Base-by-base conservation (phyloP, 148 eudicot species). In the Dysphania ambrosioides region DNA sequence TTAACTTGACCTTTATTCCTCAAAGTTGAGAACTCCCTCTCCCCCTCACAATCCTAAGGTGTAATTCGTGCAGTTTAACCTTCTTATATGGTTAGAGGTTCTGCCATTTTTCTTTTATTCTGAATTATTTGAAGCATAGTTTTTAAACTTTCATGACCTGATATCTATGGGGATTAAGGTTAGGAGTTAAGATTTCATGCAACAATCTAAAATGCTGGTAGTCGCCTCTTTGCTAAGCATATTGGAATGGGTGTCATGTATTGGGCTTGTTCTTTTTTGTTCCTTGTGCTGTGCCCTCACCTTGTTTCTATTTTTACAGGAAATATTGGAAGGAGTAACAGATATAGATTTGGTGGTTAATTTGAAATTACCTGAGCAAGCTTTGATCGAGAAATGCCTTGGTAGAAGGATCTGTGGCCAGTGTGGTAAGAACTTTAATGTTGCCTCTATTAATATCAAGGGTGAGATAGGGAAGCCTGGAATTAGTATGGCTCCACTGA, bases 321-420 rank as follows among this genome's bases (percentile, higher is more conserved):
- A 96, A 90, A 96, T 96, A 75, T 83, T 96, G 85, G 89, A 88
- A 83, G 95, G 93, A n/a, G 97, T 92, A 30, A 90, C 96, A 66
- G 90, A 90, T 71, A 92, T 96, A 72, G 97, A 89, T 65, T 83
- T 96, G 91, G 97, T 96, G 80, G 97, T 96, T 34, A 96, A 96
- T 78, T 81, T 96, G 68, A 96, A 80, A 83, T 86, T 96, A 35
- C 97, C 97, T n/a, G 97, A 96, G 82, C 80, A 75, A 66, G 97
- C 90, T 44, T 47, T 96, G 82, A 42, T 96, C 31, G 97, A 96
- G 75, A 96, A 96, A 86, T 96, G 99, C 85, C 91, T 96, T 62
- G 99, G 99, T 15, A 82, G 99, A 83, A 90, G 99, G 79, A 84
- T 86, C 38, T 96, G 99, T 77, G 74, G 86, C n/a, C 80, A 92